Conservation (phyloP, 768 basidiomycete genomes). For the Imleria badia region DNA sequence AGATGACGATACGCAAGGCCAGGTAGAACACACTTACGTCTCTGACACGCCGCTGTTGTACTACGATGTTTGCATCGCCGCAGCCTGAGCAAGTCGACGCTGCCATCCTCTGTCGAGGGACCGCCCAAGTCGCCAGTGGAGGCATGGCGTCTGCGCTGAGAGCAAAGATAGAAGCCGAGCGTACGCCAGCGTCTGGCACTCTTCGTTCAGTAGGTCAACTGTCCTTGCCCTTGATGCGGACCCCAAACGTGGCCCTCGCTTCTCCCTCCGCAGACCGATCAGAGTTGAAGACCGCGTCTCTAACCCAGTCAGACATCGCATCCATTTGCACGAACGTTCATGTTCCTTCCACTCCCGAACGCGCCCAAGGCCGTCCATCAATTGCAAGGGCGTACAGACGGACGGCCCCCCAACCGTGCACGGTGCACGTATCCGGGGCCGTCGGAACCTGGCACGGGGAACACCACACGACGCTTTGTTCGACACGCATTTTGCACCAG, state of each 20-base stretch:
- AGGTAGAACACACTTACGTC: constrained; percentile 10
- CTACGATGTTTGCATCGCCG: constrained; percentile 43
- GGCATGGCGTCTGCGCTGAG: constrained; percentile 18
- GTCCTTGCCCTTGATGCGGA: constrained; percentile 5
- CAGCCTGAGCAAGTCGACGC: constrained; percentile 22
- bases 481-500: constrained; percentile 27
- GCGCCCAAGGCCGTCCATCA: constrained; percentile 42
- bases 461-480: constrained; percentile 28
- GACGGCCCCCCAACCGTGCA: constrained; percentile 18
- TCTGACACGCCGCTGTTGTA: constrained; percentile 39
- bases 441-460: constrained; percentile 6
- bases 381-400: constrained; percentile 55
- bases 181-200: constrained; percentile 3
- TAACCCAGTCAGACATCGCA: constrained; percentile 17
- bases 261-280: not conserved
- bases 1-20: constrained; percentile 6
- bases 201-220: too few species aligned
- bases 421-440: constrained; percentile 9
- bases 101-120: constrained; percentile 17
- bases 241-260: constrained; percentile 12
- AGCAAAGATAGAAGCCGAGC: constrained; percentile 15
- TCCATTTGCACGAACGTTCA: constrained; percentile 36
- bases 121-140: constrained; percentile 11
- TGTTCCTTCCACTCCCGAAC: constrained; percentile 56
- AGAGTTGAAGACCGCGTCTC: constrained; percentile 27